Base-by-base conservation (phyloP, 257 asterid species). In the Solanum ahanhuiri region DNA sequence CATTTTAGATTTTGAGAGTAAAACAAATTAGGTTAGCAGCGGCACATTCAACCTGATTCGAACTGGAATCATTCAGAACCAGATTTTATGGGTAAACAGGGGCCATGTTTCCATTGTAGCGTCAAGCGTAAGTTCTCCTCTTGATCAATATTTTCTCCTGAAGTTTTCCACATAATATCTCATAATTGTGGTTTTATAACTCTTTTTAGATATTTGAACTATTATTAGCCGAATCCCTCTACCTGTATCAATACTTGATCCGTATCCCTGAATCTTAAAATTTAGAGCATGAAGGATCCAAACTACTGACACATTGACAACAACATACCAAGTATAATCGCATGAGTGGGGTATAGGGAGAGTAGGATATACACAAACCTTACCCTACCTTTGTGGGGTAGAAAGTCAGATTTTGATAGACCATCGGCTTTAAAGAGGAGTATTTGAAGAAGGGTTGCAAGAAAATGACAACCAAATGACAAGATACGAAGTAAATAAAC, bases 81-180 rank as follows among this genome's bases (percentile, higher is more conserved):
- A 35, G 85, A 67, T 87, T 25, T 43, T 22, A 83, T 87, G 91
- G 83, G 64, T 2, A 85, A 85, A 83, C 41, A 75, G 51, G 90
- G 91, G 18, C 90, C 87, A 30, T 87, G 91, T 82, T 30, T 4
- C 72, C 88, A 89, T 30, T 87, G 91, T 83, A 88, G 90, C 37
- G 7, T 34, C 37, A 34, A 34, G 37, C 33, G 33, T 31, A 31
- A 31, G 33, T 31, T 17, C 63, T 54, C 20, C 8, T 51, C 63
- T 54, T 54, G 64, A 18, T 54, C 23, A 54, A 18, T 54, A 54
- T 54, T 54, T 54, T 54, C 25, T 58, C 12, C 25, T 54, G 10
- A 54, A 58, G 12, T 51, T 22, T 58, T 58, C 66, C 66, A 58
- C 66, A 20, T 58, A 58, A 20, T 58, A 58, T 20, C 66, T 58